Evolutionary conservation across 352 stramenopile genomes (phyloP).

Genomic region (Phytophthora fragariaefolia): DNA sequence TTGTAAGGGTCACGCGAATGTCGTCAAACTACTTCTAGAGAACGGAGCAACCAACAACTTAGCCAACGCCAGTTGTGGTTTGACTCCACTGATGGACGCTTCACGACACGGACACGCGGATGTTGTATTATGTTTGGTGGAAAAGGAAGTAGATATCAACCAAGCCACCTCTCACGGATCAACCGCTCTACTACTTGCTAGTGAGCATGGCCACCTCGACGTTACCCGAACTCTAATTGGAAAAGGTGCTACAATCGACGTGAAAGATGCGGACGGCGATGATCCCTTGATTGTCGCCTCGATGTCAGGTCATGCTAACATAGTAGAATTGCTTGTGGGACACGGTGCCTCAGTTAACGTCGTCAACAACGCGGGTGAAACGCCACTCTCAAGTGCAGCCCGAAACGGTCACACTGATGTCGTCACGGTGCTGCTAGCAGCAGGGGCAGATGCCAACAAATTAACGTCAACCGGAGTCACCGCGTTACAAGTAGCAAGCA

Average conservation of each 20-base stretch:
- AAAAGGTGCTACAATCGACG: neutral
- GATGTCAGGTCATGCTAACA: neutral
- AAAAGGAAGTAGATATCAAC: neutral
- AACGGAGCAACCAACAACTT: neutral
- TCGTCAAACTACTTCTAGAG: neutral
- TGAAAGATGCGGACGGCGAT: neutral
- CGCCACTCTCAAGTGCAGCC: neutral
- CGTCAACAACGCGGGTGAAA: neutral
- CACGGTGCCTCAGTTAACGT: neutral
- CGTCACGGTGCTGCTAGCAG: neutral
- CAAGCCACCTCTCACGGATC: neutral
- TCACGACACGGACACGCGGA: neutral
- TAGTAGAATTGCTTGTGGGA: neutral
- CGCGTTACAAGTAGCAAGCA: neutral
- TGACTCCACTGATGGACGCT: neutral
- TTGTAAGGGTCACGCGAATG: neutral
- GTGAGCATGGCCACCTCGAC: neutral
- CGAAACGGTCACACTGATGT: neutral
- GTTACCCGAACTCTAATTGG: neutral
- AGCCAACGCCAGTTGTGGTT: neutral
- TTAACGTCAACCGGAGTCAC: neutral
- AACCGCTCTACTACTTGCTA: neutral
- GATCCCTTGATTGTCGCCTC: neutral
- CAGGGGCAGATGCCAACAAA: neutral
- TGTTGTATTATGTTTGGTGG: neutral